Evolutionary conservation across 2,329 filamentous ascomycete species (phyloP), one percentile per base, ranked within the genome.

Genomic region (Coniochaeta sp.): DNA sequence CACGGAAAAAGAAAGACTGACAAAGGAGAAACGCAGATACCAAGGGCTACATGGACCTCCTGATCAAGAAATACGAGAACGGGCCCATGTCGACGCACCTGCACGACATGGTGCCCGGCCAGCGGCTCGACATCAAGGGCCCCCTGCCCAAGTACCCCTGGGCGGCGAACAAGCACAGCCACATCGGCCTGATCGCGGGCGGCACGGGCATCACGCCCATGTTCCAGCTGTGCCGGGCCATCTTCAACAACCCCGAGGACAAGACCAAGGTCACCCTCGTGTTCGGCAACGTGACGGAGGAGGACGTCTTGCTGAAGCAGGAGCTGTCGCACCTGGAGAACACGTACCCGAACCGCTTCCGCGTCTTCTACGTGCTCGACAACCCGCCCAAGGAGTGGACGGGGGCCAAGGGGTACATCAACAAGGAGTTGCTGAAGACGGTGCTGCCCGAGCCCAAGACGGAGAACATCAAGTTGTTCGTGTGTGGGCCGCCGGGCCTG

Each of bases 191-290:
- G 65, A 84, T 99, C 64, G 91, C 93, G n/a, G 95, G 95, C 69
- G 95, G 95, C 65, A 97, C 95, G 8, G 95, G 95, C 63, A 96
- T 99, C 75, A 95, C 95, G 12, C 95, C 95, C 67, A 97, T 98
- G 93, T 98, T 90, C 82, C 95, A 99, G 81, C 87, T 99, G 54
- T 81, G 86, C 65, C 91, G 91, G 64, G 84, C 88, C 71, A 96
- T 99, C 78, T 96, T 98, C 87, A 91, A 89, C 77, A 96, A 97
- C 84, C 91, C 93, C 62, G 85, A 90, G 50, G 95, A 99, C 80
- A 93, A 95, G 85, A 99, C 95, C 69, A 96, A 96, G 81, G 92
- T 99, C 47, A 98, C 93, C 6, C 86, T 99, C 34, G 84, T 99
- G 40, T 97, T 93, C 71, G 95, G 91, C 67, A 99, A 98, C 79